Evolutionary conservation across 169 alveolate species (phyloP), one percentile per base, ranked within the genome.

Genomic region (Perkinsus olseni): DNA sequence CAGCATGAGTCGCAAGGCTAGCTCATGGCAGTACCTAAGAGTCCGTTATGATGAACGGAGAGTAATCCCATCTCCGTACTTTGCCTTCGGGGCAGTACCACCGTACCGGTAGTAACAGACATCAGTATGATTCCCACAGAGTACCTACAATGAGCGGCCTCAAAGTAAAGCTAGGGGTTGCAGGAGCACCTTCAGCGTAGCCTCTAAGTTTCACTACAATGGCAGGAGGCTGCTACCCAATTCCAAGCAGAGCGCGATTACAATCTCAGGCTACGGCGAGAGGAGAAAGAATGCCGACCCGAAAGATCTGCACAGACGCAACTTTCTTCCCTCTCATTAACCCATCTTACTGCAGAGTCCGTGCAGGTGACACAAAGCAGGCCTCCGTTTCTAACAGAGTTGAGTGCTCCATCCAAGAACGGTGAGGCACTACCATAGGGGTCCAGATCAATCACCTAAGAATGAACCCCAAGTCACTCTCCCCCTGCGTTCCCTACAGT

Each of bases 341-440:
- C n/a, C 82, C 28, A 62, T 28, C 13, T 24, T 62, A 62, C 82
- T 28, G 82, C 82, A 6, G 82, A 62, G 93, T 98, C 99, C 6
- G 99, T 98, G 62, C 98, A 96, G 0, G 99, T 98, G 40, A 98
- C 96, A 74, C 99, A 97, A 74, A 97, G 95, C 74, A 98, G 96
- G 17, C 98, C 98, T 11, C 96, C 96, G 51, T 93, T 82, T 37
- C 93, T 92, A 50, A 97, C 94, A 6, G 98, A 96, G 91, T 95
- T 97, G 34, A 98, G 93, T 13, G 98, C 97, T 45, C 98, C 96
- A 92, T 98, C 99, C 50, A 98, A 92, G 95, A 97, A 98, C 4
- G 98, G 98, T 34, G 97, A 96, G 62, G 97, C 98, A 0, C 99
- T 96, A 11, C 99, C 99, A 93, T 98, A 98, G 24, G 99, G 99